These are phyloP conservation scores for Trichoderma koningiopsis DNA, from an alignment of 2,329 filamentous ascomycete genomes.

Conservation along the genomic window DNA sequence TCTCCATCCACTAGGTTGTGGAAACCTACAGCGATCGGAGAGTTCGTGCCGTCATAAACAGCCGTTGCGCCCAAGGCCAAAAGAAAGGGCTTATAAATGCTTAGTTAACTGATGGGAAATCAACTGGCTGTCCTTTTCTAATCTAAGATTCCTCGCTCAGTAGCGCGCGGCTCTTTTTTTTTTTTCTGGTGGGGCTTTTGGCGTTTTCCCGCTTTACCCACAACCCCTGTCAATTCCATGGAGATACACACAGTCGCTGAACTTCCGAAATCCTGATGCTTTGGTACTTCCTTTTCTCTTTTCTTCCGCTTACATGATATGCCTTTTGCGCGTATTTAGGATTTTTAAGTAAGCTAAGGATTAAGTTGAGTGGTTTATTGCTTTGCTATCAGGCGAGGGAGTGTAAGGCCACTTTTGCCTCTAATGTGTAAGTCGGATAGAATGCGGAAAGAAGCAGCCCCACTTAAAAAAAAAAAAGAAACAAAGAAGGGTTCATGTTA, in stretches of 20 bases:
- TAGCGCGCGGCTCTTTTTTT: slow-evolving; percentile 5
- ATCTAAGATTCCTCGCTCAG: background rate
- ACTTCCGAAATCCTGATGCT: background rate
- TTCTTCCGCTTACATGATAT: background rate
- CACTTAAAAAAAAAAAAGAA: background rate
- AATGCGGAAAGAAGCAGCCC: background rate
- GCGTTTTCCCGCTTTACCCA: background rate
- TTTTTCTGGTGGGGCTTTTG: background rate
- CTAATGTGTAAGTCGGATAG: background rate
- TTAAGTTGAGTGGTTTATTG: background rate
- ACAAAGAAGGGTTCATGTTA: background rate
- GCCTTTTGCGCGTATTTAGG: background rate
- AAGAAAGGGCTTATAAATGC: slow-evolving; percentile 12
- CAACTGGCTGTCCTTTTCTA: background rate
- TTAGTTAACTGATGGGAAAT: slow-evolving; percentile 12
- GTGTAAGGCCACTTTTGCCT: background rate
- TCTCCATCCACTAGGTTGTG: too few species aligned
- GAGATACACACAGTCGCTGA: background rate
- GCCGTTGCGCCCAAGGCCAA: too few species aligned
- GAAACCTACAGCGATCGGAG: background rate
- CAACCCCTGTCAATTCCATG: background rate
- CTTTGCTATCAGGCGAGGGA: background rate
- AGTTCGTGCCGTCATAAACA: background rate
- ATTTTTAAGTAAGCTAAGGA: background rate
- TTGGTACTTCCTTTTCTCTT: background rate